phyloP scores from a whole-genome alignment of 768 basidiomycete genomes.

The Leccinum subtestaceum region DNA sequence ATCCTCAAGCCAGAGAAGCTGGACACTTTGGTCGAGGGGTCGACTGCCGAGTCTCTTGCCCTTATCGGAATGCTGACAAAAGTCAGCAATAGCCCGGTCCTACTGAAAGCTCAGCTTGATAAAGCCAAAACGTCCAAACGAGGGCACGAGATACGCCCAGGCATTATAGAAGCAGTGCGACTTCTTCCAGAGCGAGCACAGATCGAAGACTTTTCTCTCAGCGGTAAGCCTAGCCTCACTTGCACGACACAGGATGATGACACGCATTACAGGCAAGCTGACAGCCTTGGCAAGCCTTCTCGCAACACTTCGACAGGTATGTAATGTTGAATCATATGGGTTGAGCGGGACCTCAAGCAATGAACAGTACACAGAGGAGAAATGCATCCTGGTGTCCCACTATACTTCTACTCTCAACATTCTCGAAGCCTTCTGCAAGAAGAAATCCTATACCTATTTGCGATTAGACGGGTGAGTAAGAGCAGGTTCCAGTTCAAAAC shows the following conservation, averaged over 20 bases:
- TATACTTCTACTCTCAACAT: constrained; percentile 94
- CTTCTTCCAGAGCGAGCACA: constrained; percentile 58
- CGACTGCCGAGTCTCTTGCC: constrained; percentile 74
- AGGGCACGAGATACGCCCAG: constrained; percentile 42
- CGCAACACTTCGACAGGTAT: constrained; percentile 54
- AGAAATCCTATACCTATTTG: constrained; percentile 70
- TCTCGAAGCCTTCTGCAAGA: constrained; percentile 81
- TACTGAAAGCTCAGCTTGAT: constrained; percentile 77
- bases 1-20: constrained; percentile 69
- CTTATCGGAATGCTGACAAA: constrained; percentile 81
- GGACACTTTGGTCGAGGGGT: constrained; percentile 63
- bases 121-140: constrained; percentile 47
- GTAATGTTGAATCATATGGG: background rate
- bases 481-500: background rate
- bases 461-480: constrained; percentile 77
- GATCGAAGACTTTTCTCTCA: constrained; percentile 72
- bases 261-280: constrained; percentile 62
- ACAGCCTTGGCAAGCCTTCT: constrained; percentile 65
- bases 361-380: constrained; percentile 75
- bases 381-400: constrained; percentile 95
- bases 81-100: constrained; percentile 88
- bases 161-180: constrained; percentile 57
- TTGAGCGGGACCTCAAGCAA: constrained; percentile 2
- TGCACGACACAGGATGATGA: background rate
- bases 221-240: constrained; percentile 53